Percentiles rank a stretch among this genome's conserved stretches.
Evolutionary conservation across 768 basidiomycete genomes (phyloP).

Genomic region (Podaxis pistillaris): DNA sequence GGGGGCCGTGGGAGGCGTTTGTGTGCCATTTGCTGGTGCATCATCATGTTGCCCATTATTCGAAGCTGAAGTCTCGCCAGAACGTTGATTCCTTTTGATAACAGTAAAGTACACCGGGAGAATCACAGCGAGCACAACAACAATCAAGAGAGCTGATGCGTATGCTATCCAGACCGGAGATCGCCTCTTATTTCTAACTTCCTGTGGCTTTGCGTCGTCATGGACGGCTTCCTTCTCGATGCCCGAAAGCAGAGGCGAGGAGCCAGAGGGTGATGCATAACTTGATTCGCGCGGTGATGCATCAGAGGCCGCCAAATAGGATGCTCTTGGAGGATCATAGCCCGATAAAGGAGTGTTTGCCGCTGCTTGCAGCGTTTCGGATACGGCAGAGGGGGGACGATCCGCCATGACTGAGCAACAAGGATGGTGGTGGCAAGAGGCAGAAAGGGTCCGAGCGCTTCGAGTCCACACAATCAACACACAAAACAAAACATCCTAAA

Average conservation of each 20-base stretch:
- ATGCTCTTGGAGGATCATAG: conserved; percentile 20
- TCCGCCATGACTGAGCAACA: conserved; percentile 14
- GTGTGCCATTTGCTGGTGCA: background rate
- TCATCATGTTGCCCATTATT: background rate
- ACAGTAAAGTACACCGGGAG: conserved; percentile 59
- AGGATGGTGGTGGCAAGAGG: conserved; percentile 7
- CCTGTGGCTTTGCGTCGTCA: background rate
- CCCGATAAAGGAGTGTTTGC: conserved; percentile 22
- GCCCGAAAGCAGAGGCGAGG: conserved; percentile 16
- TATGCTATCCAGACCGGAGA: conserved; percentile 19
- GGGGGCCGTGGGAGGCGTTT: conserved; percentile 15
- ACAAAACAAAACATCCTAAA: background rate
- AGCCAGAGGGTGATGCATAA: conserved; percentile 19
- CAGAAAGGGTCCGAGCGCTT: background rate
- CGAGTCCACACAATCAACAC: background rate
- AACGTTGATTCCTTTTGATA: conserved; percentile 38
- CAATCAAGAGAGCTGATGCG: conserved; percentile 34
- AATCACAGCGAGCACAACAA: conserved; percentile 45
- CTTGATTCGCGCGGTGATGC: conserved; percentile 21
- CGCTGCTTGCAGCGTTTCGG: conserved; percentile 18
- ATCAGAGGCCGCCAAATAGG: conserved; percentile 17
- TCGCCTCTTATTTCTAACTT: conserved; percentile 8
- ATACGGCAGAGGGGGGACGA: conserved; percentile 17
- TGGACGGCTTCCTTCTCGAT: conserved; percentile 11
- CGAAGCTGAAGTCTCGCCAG: conserved; percentile 11